phyloP scores from a whole-genome alignment of 768 basidiomycete genomes.

The Boletus reticuloceps region DNA sequence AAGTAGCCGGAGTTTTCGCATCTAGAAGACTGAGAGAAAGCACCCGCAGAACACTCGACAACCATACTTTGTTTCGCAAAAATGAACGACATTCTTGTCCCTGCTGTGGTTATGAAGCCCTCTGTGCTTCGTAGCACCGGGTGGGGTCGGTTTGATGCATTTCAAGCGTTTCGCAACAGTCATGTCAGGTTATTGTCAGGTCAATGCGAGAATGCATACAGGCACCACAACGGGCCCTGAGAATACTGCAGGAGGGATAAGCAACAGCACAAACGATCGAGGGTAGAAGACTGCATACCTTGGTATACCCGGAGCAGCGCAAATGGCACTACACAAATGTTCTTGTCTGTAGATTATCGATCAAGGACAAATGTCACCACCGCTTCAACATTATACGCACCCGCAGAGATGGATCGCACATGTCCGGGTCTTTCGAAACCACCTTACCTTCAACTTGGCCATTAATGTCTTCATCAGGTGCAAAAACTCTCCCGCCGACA shows the following conservation, averaged over 20 bases:
- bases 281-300: slow-evolving; percentile 34
- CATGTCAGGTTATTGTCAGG: slow-evolving; percentile 14
- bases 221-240: background rate
- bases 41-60: too few species aligned
- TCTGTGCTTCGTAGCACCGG: slow-evolving; percentile 40
- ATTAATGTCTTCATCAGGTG: slow-evolving; percentile 59
- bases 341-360: slow-evolving; percentile 38
- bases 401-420: slow-evolving; percentile 54
- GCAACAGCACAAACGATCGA: background rate
- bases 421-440: background rate
- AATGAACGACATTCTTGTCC: slow-evolving; percentile 48
- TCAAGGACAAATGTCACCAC: background rate
- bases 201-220: background rate
- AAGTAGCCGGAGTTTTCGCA: too few species aligned
- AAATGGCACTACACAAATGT: slow-evolving; percentile 46
- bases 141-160: slow-evolving; percentile 46
- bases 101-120: slow-evolving; percentile 50
- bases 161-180: slow-evolving; percentile 45
- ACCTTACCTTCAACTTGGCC: slow-evolving; percentile 54
- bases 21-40: too few species aligned
- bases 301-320: slow-evolving; percentile 45
- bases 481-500: slow-evolving; percentile 52
- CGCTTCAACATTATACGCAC: slow-evolving; percentile 28
- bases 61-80: too few species aligned
- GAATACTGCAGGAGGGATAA: background rate